Evolutionary conservation across 2,329 filamentous ascomycete species (phyloP), one percentile per base, ranked within the genome.

Genomic region (Paecilomyces niveus): DNA sequence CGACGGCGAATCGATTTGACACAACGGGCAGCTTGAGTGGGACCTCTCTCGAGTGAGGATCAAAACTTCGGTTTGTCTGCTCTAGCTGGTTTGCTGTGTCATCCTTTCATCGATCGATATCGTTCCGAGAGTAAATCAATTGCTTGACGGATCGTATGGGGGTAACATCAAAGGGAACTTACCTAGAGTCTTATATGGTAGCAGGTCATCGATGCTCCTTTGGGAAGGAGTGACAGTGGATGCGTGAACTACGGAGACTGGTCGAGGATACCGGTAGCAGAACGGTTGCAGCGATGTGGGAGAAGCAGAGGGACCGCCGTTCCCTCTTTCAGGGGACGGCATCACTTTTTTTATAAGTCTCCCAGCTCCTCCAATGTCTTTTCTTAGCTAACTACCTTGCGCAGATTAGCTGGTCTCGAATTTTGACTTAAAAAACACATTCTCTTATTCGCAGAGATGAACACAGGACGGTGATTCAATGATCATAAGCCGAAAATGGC

Each of bases 41-140:
- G 90, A 91, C 89, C 89, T 91, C 90, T 91, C 89, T 85, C 73
- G 87, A 84, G 89, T 92, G 91, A 89, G 89, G 80, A 87, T 95
- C 90, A 95, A 91, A 92, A 90, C 81, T 86, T 91, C 80, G 90
- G 83, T 90, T 93, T 92, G 89, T 93, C 90, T 79, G 83, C 79
- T 65, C 69, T 70, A 71, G 64, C 63, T 5, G 39, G 45, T 55
- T 24, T 54, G 52, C 24, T 56, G 45, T 57, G 52, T 64, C 56
- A 29, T 59, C 63, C 54, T 62, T 29, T 51, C 57, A 53, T 64
- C 55, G 22, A 54, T 50, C 26, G n/a, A 22, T 15, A 7, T 52
- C 53, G 45, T 55, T 60, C 52, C 26, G 45, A 53, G n/a, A 33
- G 52, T 35, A 49, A 50, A 45, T 50, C 0, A 18, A n/a, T 52